Evolutionary conservation across 164 flowering plant genomes (phyloP).

Genomic region (Umbellularia californica): DNA sequence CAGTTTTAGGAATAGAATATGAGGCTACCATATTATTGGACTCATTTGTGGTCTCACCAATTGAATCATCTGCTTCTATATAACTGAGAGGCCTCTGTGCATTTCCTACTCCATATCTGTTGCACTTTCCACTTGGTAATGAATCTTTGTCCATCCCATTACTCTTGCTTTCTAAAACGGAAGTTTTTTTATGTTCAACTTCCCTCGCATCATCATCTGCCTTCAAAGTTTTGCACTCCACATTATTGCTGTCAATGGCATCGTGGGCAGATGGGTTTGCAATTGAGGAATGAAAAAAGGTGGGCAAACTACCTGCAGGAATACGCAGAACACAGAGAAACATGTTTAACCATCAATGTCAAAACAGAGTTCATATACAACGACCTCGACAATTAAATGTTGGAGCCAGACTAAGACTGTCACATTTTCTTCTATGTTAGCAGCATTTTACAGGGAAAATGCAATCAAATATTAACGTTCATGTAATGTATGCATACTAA

Average conservation of each 20-base stretch:
- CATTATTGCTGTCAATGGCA: conserved; percentile 13
- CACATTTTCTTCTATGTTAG: too few species aligned
- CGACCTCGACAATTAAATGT: background rate
- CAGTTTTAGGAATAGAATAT: conserved; percentile 5
- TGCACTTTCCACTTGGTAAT: conserved; percentile 12
- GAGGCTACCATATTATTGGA: conserved; percentile 10
- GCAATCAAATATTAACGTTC: too few species aligned
- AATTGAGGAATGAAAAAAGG: conserved; percentile 8
- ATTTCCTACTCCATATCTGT: background rate
- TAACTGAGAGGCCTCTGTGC: background rate
- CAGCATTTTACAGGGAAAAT: too few species aligned
- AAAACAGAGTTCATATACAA: background rate
- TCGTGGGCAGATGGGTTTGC: conserved; percentile 10
- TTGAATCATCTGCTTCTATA: conserved; percentile 7
- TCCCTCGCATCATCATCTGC: conserved; percentile 16
- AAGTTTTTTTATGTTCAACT: conserved; percentile 14
- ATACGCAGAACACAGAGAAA: background rate
- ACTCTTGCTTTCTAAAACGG: conserved; percentile 11
- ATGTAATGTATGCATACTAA: too few species aligned
- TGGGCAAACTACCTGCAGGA: conserved; percentile 21
- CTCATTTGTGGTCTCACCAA: conserved; percentile 9
- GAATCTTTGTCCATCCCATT: conserved; percentile 7
- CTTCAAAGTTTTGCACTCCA: conserved; percentile 19
- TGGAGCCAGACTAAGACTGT: too few species aligned
- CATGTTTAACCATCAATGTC: background rate